Base-by-base conservation (phyloP, 2,329 filamentous ascomycete species). In the Apiospora saccharicola region DNA sequence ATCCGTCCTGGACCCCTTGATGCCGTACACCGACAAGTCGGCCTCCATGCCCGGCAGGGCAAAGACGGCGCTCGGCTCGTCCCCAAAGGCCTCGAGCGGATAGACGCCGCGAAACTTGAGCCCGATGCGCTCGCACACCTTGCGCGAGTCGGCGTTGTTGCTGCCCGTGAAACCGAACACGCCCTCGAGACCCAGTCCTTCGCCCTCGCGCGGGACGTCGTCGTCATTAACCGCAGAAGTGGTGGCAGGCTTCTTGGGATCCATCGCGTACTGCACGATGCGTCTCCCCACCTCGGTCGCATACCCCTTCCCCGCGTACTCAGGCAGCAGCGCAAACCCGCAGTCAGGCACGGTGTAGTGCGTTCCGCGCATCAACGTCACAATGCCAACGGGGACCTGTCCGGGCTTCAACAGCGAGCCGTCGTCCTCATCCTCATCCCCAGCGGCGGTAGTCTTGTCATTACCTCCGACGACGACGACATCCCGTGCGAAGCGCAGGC, bases 101-200 rank as follows among this genome's bases (percentile, higher is more conserved):
- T 70, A 70, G 16, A 70, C 22, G 34, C 68, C 68, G 24, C 68
- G 46, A n/a, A 41, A 70, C n/a, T 70, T 47, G 22, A 70, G 68
- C 3, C 47, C 68, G 10, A 70, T 34, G 26, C 68, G 46, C 30
- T 41, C 19, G 49, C 68, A 70, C 1, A 57, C 68, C 10, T 22
- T 37, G 34, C 24, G 43, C 6, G 68, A 70, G 26, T 43, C 13
- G n/a, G 12, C 22, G 47, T 70, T 70, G 34, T 51, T 34, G 19
- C 19, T 51, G 30, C 34, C 16, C 19, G 68, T 57, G 68, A 70
- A 70, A 0, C 68, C 68, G 16, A 70, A 70, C 19, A 57, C 68
- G 30, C 68, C 68, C 10, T 47, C 34, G 30, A 53, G 47, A 4
- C 68, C 68, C 34, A 70, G 49, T 34, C 68, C 68, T 24, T 70